Evolutionary conservation across 2,329 filamentous ascomycete genomes (phyloP).

Genomic region (Claviceps arundinis): DNA sequence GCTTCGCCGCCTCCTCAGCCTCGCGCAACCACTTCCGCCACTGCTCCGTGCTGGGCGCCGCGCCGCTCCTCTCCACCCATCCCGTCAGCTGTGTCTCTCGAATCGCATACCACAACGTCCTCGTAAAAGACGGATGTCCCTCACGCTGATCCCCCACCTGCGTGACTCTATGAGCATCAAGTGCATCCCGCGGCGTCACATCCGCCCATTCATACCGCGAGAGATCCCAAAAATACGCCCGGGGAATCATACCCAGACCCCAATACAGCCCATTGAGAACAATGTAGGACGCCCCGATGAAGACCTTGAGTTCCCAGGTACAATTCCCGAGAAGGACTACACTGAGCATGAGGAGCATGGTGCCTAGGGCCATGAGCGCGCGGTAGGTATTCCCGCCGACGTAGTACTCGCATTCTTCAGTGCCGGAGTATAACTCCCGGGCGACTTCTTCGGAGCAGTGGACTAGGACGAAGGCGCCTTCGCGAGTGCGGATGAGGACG

Average conservation of each 20-base stretch:
- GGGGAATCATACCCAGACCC: conserved; percentile 37
- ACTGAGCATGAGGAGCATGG: conserved; percentile 45
- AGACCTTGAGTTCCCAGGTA: conserved; percentile 45
- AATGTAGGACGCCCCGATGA: conserved; percentile 45
- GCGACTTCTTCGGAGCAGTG: conserved; percentile 45
- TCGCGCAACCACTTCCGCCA: conserved; percentile 42
- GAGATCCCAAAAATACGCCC: conserved; percentile 43
- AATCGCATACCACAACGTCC: conserved; percentile 46
- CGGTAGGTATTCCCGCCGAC: conserved; percentile 34
- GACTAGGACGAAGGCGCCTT: conserved; percentile 45
- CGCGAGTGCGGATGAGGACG: conserved; percentile 47
- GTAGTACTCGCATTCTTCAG: conserved; percentile 45
- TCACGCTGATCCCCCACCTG: conserved; percentile 22
- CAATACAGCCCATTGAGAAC: conserved; percentile 47
- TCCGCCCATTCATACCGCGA: conserved; percentile 32
- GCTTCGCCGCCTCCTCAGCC: conserved; percentile 27
- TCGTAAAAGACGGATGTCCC: conserved; percentile 35
- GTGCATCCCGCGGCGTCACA: conserved; percentile 26
- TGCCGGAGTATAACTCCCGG: conserved; percentile 48
- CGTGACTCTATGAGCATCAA: conserved; percentile 20
- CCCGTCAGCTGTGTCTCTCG: conserved; percentile 36
- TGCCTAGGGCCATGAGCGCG: conserved; percentile 42
- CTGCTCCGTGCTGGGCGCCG: conserved; percentile 35
- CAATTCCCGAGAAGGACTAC: conserved; percentile 50
- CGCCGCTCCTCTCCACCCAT: conserved; percentile 39